Percentiles rank a stretch among this genome's conserved stretches.
These are phyloP conservation scores for Parathielavia hyrcaniae DNA, from an alignment of 495 filamentous ascomycete species.

Conservation along the genomic window DNA sequence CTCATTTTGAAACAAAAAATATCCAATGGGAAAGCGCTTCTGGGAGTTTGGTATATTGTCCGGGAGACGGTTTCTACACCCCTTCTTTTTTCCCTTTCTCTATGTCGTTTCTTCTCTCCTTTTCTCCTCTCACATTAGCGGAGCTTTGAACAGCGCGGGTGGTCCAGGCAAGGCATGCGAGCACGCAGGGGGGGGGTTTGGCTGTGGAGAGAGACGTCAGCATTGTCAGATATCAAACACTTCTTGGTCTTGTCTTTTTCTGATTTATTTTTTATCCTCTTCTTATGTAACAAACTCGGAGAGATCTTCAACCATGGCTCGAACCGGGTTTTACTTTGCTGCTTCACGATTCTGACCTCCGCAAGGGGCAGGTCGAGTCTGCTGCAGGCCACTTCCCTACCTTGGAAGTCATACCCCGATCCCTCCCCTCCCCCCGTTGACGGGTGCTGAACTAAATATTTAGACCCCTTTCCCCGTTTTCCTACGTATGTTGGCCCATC, in stretches of 20 bases:
- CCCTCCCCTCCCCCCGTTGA: conserved; percentile 4
- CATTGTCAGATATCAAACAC: conserved; percentile 20
- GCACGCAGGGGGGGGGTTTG: not conserved
- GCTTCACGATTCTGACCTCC: not conserved
- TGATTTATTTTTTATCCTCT: too few species aligned
- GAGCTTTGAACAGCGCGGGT: conserved; percentile 6
- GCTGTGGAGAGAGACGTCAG: too few species aligned
- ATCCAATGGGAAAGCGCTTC: conserved; percentile 9
- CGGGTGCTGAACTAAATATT: conserved; percentile 4
- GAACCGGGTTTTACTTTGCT: not conserved
- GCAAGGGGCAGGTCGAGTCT: conserved; percentile 1
- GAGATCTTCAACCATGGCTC: conserved; percentile 12
- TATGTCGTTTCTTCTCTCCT: conserved; percentile 6
- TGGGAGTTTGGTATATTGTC: conserved; percentile 26
- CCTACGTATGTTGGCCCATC: conserved; percentile 3
- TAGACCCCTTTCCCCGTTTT: not conserved
- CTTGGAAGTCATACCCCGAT: conserved; percentile 7
- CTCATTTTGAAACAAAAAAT: conserved; percentile 21
- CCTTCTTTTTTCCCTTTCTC: conserved; percentile 6
- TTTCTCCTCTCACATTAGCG: conserved; percentile 6
- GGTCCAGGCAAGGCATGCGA: not conserved
- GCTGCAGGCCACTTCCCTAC: not conserved
- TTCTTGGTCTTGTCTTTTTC: conserved; percentile 10
- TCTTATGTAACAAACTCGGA: conserved; percentile 28
- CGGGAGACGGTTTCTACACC: conserved; percentile 13